Evolutionary conservation across 2,329 filamentous ascomycete genomes (phyloP), one percentile per base, ranked within the genome.

Genomic region (Drechslerella stenobrocha): DNA sequence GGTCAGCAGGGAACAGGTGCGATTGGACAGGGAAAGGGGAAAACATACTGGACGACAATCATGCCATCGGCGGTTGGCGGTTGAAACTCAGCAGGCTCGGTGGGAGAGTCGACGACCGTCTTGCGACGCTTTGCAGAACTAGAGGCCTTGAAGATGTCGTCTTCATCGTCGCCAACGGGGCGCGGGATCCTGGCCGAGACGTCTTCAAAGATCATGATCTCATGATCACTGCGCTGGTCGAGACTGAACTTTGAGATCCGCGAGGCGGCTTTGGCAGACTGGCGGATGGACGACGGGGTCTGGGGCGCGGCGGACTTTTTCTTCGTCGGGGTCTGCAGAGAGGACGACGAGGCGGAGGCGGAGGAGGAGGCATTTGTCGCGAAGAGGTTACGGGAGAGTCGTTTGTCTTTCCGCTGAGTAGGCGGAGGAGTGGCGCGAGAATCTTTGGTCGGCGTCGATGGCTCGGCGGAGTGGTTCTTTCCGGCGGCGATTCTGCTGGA

Each of bases 41-140:
- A 7, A 18, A 67, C 63, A 55, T 60, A 67, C 63, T 67, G 63
- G n/a, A 60, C 51, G 15, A 67, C 63, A 13, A 66, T 23, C 63
- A 67, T 67, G 7, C 55, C 55, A 22, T 60, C 63, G 23, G 37
- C 35, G 4, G 24, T 60, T 7, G 63, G 55, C 2, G 55, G 42
- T 7, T 45, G 3, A 15, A 60, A 56, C 7, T 67, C 35, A 15
- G 13, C 23, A 5, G 7, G 9, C 7, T 18, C 0, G n/a, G 34
- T 18, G 15, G 42, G 9, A 15, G 42, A 26, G 7, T 22, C 42
- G 28, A 11, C 11, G 4, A 8, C 23, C 7, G 37, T 45, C 51
- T 56, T 60, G 26, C 51, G 44, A 28, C 55, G 44, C 44, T 67
- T 67, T 1, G 53, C 20, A 13, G 35, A 15, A 7, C 28, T 42